These are phyloP conservation scores for Ceraceosorus guamensis DNA, from an alignment of 1,284 basidiomycete genomes.

Conservation along the genomic window DNA sequence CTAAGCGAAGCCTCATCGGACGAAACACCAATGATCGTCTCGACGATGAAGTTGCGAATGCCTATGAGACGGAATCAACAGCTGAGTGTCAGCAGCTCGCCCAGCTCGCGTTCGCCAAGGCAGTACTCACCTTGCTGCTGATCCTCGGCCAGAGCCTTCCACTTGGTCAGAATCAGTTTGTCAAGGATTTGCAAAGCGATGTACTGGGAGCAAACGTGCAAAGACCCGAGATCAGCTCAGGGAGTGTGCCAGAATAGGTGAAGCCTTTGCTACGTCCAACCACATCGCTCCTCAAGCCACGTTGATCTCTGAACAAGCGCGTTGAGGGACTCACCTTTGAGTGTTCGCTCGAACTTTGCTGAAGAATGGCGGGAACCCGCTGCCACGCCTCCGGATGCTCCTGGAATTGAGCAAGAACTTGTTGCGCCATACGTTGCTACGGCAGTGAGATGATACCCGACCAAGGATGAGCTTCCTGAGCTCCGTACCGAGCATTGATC, in stretches of 20 bases:
- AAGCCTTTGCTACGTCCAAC: too few relatives aligned
- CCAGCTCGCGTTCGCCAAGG: too few relatives aligned
- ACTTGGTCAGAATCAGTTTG: constrained; percentile 79
- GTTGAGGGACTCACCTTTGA: constrained; percentile 64
- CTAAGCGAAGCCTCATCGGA: constrained; percentile 70
- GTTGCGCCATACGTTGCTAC: constrained; percentile 40
- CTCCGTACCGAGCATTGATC: neutral
- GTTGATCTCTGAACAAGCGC: neutral
- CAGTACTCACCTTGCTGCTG: constrained; percentile 53
- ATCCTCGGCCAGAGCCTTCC: constrained; percentile 90
- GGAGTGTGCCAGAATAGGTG: too few relatives aligned
- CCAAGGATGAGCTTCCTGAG: neutral
- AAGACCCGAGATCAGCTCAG: neutral
- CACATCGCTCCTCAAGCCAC: too few relatives aligned
- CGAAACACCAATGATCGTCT: constrained; percentile 82
- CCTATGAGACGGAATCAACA: constrained; percentile 42
- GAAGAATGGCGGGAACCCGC: constrained; percentile 86
- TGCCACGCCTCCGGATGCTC: constrained; percentile 98
- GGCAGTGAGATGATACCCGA: neutral
- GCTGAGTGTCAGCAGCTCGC: neutral
- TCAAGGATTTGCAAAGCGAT: constrained; percentile 47
- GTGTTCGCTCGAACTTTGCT: constrained; percentile 75
- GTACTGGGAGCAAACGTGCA: constrained; percentile 15
- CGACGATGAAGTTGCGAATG: constrained; percentile 94
- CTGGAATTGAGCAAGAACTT: constrained; percentile 65